Base-by-base conservation (phyloP, 2,329 filamentous ascomycete species). In the Fusarium armeniacum region DNA sequence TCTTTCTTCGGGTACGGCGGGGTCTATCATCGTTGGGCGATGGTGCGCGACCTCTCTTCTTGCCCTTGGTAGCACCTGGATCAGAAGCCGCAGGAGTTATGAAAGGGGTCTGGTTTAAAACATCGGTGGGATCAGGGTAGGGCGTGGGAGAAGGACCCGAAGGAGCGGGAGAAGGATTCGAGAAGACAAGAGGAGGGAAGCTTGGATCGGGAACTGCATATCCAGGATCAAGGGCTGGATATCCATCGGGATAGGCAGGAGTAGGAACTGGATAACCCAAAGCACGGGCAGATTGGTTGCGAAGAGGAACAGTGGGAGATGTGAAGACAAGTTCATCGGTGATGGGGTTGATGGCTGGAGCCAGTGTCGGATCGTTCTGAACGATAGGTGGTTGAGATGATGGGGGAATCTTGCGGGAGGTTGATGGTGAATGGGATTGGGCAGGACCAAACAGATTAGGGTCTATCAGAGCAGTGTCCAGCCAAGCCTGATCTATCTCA, bases 31-130 rank as follows among this genome's bases (percentile, higher is more conserved):
- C 22, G 20, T n/a, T 9, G 5, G 60, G 32, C 5, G 62, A 30
- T 7, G 46, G 26, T n/a, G 13, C 43, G n/a, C 13, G 46, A 20
- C 16, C 13, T 38, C 61, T 65, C 43, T 65, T 65, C 20, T 12
- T 45, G 26, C 32, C 30, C 35, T 13, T 32, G 9, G 18, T 28
- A 15, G 51, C 24, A 15, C 33, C 26, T 26, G 56, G 28, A 16
- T 45, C 32, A 36, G 56, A 28, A 26, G 22, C 32, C 10, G 20
- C 26, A 38, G 33, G 22, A 16, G 30, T 16, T 6, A 36, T 33
- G 6, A 9, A 13, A 36, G 46, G 53, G 26, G 32, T 22, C 38
- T 52, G 49, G 22, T n/a, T 20, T 16, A 24, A 30, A 28, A 28
- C 33, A 52, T 9, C 32, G 26, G 18, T 4, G 22, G 26, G 18